Percentiles rank a stretch among this genome's conserved stretches.
Evolutionary conservation across 306 rosid species (phyloP).

Genomic region (Malus sylvestris): DNA sequence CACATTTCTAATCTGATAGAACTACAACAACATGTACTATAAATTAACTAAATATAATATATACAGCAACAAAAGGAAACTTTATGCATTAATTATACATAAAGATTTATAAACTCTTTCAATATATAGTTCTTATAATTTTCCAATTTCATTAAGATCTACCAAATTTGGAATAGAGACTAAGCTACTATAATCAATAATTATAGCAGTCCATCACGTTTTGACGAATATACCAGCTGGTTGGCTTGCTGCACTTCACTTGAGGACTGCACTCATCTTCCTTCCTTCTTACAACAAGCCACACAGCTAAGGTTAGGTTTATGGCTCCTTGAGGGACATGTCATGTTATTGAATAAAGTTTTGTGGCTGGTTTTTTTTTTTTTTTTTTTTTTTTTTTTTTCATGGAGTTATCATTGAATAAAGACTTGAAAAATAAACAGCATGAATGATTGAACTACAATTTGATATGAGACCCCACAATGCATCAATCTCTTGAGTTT

Average conservation of each 20-base stretch:
- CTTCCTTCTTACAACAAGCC: too few relatives aligned
- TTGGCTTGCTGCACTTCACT: too few relatives aligned
- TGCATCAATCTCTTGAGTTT: not conserved
- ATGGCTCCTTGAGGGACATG: not conserved
- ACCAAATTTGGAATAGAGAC: not conserved
- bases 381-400: too few relatives aligned
- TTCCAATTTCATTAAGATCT: not conserved
- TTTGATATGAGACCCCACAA: not conserved
- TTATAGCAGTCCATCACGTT: not conserved
- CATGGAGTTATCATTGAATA: too few relatives aligned
- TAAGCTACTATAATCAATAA: not conserved
- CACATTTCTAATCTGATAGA: too few relatives aligned
- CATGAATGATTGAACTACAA: not conserved
- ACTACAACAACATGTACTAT: too few relatives aligned
- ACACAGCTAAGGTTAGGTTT: too few relatives aligned
- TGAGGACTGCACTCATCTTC: too few relatives aligned
- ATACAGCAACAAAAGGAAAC: not conserved
- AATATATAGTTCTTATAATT: not conserved
- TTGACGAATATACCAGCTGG: too few relatives aligned
- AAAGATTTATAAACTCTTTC: not conserved
- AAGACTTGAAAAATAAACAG: too few relatives aligned
- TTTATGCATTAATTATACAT: not conserved
- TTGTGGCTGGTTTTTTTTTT: too few relatives aligned
- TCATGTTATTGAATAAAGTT: too few relatives aligned
- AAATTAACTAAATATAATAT: not conserved